Evolutionary conservation across 495 filamentous ascomycete genomes (phyloP).

Genomic region (Penicillium macrosclerotiorum): DNA sequence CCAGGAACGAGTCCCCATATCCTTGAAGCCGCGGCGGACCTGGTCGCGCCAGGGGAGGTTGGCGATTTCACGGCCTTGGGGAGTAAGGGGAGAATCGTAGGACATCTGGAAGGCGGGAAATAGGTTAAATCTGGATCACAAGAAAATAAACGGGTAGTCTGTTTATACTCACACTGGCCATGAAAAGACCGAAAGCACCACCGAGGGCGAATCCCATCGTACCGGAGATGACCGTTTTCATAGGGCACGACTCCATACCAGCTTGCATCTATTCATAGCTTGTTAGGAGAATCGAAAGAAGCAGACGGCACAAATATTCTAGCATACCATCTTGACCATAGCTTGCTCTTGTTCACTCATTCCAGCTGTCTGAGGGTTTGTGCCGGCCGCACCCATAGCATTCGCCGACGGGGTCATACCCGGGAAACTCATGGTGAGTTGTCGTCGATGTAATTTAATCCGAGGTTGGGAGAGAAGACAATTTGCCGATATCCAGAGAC

Average conservation of each 20-base stretch:
- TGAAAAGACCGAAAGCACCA: slow-evolving; percentile 91
- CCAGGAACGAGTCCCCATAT: slow-evolving; percentile 85
- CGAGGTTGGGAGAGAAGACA: not conserved
- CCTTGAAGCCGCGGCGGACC: slow-evolving; percentile 78
- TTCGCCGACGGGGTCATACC: slow-evolving; percentile 37
- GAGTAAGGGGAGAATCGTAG: slow-evolving; percentile 78
- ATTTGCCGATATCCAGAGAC: not conserved
- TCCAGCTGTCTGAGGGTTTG: slow-evolving; percentile 31
- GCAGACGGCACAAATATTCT: no score
- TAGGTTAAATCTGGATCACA: slow-evolving; percentile 1
- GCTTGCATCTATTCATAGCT: slow-evolving; percentile 64
- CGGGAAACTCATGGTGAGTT: slow-evolving; percentile 44
- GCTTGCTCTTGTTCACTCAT: slow-evolving; percentile 53
- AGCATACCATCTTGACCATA: slow-evolving; percentile 52
- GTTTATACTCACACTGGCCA: slow-evolving; percentile 71
- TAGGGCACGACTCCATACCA: slow-evolving; percentile 85
- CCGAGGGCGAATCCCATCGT: slow-evolving; percentile 88
- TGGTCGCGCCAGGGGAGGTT: slow-evolving; percentile 80
- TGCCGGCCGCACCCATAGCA: slow-evolving; percentile 28
- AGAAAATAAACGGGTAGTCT: not conserved
- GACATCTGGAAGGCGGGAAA: slow-evolving; percentile 62
- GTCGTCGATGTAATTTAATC: not conserved
- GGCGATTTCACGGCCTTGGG: slow-evolving; percentile 59
- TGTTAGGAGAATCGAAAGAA: slow-evolving; percentile 24
- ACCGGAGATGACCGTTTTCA: slow-evolving; percentile 79